These are phyloP conservation scores for Lithospermum erythrorhizon DNA, from an alignment of 257 asterid species.

Conservation along the genomic window DNA sequence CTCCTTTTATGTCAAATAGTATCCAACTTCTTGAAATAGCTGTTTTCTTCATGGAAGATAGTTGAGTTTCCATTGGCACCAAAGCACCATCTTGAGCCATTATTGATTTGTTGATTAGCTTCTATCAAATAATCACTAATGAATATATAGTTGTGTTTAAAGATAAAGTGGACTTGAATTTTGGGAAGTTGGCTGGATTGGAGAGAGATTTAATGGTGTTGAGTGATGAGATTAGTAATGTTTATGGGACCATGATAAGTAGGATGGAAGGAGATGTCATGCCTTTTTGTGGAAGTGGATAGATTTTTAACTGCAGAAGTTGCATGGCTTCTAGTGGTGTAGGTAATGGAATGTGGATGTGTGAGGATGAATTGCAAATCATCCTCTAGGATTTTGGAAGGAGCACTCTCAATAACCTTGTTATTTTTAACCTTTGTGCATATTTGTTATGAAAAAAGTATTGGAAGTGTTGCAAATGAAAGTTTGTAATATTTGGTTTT, in stretches of 20 bases:
- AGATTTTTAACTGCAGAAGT: not conserved
- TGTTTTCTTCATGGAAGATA: constrained; percentile 36
- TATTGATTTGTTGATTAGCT: not conserved
- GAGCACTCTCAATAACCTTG: not conserved
- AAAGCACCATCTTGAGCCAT: constrained; percentile 28
- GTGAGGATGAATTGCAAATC: not conserved
- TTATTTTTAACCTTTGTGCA: too few species aligned
- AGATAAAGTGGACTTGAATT: not conserved
- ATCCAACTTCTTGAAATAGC: constrained; percentile 68
- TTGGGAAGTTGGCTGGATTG: too few species aligned
- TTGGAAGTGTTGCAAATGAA: too few species aligned
- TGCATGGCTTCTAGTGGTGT: not conserved
- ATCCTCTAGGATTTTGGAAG: not conserved
- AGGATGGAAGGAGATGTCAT: not conserved
- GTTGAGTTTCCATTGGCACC: constrained; percentile 22
- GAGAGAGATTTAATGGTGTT: not conserved
- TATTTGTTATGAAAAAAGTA: not conserved
- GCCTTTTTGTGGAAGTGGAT: not conserved
- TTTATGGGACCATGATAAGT: not conserved
- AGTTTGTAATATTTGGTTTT: too few species aligned
- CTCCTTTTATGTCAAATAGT: constrained; percentile 44
- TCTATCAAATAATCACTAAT: too few species aligned
- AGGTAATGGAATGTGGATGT: not conserved
- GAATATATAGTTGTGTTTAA: too few species aligned
- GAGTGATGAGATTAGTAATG: not conserved